A percentile compares a stretch with the other conserved stretches of the same genome.
phyloP scores from a whole-genome alignment of 2,329 filamentous ascomycete species.

The Cladobotryum protrusum region DNA sequence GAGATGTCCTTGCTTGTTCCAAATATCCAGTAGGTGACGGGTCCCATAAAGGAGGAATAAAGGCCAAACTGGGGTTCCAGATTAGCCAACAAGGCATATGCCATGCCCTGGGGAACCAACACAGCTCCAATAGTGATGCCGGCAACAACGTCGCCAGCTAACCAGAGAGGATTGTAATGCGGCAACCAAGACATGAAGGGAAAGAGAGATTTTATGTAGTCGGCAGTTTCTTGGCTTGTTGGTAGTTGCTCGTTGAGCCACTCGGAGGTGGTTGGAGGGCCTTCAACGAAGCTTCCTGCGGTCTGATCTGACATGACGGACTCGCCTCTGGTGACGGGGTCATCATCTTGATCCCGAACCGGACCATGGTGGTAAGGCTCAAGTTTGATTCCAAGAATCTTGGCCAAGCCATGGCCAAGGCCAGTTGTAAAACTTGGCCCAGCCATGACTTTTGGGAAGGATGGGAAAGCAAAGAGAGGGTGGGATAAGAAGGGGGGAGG shows the following conservation, averaged over 20 bases:
- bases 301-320: slow-evolving; percentile 70
- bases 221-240: slow-evolving; percentile 40
- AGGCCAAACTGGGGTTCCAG: slow-evolving; percentile 79
- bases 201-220: slow-evolving; percentile 69
- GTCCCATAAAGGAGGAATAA: slow-evolving; percentile 86
- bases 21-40: slow-evolving; percentile 94
- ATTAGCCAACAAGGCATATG: slow-evolving; percentile 78
- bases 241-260: slow-evolving; percentile 64
- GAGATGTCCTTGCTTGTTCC: slow-evolving; percentile 98
- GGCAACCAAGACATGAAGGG: slow-evolving; percentile 86
- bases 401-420: slow-evolving; percentile 68
- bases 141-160: slow-evolving; percentile 81
- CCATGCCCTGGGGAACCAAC: slow-evolving; percentile 96
- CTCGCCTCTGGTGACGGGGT: slow-evolving; percentile 68
- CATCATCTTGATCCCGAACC: slow-evolving; percentile 20
- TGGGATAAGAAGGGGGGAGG: neutral
- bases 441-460: slow-evolving; percentile 26
- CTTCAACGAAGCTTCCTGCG: slow-evolving; percentile 74
- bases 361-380: slow-evolving; percentile 44
- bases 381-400: slow-evolving; percentile 75
- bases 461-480: neutral
- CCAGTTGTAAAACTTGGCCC: slow-evolving; percentile 38
- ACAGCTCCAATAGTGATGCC: slow-evolving; percentile 55
- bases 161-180: slow-evolving; percentile 85
- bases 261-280: slow-evolving; percentile 68